phyloP scores from a whole-genome alignment of 306 rosid species.

The Boehmeria nivea region DNA sequence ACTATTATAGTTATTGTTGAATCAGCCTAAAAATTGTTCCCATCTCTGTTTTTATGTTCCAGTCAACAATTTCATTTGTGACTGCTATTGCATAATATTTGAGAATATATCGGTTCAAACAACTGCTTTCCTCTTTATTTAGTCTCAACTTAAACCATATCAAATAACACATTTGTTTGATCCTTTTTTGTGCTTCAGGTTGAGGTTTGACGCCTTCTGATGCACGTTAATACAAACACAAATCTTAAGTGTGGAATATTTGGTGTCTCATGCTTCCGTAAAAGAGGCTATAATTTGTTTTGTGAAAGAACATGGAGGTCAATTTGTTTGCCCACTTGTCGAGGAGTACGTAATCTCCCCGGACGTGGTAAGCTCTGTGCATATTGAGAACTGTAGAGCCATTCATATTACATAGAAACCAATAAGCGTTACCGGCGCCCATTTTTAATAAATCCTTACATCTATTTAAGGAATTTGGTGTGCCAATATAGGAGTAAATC shows the following conservation, averaged over 20 bases:
- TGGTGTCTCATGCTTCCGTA: constrained; percentile 26
- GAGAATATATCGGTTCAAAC: too few species aligned
- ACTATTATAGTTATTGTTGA: too few species aligned
- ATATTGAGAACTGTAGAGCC: not conserved
- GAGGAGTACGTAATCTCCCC: constrained; percentile 12
- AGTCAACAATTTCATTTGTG: too few species aligned
- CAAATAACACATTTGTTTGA: not conserved
- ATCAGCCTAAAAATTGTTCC: too few species aligned
- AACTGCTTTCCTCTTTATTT: not conserved
- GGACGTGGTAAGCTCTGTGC: constrained; percentile 26
- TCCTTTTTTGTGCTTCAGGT: constrained; percentile 1
- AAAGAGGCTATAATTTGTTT: constrained; percentile 12
- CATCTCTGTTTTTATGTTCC: too few species aligned
- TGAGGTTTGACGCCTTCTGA: constrained; percentile 25
- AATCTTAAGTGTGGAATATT: constrained; percentile 26
- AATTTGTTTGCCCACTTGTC: constrained; percentile 21
- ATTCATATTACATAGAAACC: not conserved
- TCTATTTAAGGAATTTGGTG: not conserved
- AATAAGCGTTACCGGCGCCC: not conserved
- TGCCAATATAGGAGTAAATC: not conserved
- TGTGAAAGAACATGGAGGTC: constrained; percentile 17
- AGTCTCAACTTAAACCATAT: not conserved
- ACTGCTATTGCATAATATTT: too few species aligned
- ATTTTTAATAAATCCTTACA: not conserved
- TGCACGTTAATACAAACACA: constrained; percentile 24